Percentiles rank a stretch among this genome's conserved stretches.
These are phyloP conservation scores for Tremella mesenterica DNA, from an alignment of 768 basidiomycete species.

Conservation along the genomic window DNA sequence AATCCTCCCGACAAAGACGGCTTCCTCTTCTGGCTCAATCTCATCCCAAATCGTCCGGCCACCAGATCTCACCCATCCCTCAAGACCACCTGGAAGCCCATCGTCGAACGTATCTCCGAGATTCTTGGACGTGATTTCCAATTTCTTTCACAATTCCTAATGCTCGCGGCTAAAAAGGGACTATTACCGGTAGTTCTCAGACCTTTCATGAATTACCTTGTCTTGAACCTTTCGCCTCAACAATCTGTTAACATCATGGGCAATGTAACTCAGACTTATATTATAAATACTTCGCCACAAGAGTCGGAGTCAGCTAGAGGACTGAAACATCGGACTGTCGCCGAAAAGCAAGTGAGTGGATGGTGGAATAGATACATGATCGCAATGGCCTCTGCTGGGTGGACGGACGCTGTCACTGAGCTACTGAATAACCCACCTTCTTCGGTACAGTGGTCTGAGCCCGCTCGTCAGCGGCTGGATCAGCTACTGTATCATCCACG, in stretches of 20 bases:
- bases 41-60: conserved; percentile 33
- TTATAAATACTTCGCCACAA: conserved; percentile 11
- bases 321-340: conserved; percentile 7
- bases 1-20: conserved; percentile 2
- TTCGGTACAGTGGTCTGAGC: conserved; percentile 8
- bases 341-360: conserved; percentile 4
- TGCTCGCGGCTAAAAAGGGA: conserved; percentile 21
- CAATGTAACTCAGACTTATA: conserved; percentile 5
- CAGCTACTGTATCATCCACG: too few species aligned
- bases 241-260: conserved; percentile 7
- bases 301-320: conserved; percentile 7
- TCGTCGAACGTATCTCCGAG: conserved; percentile 5
- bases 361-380: conserved; percentile 20
- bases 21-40: conserved; percentile 27
- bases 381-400: conserved; percentile 17
- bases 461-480: too few species aligned
- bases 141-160: conserved; percentile 14
- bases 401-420: conserved; percentile 9
- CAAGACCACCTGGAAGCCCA: conserved; percentile 20
- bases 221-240: conserved; percentile 3
- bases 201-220: conserved; percentile 17
- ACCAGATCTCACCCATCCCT: conserved; percentile 13
- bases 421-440: conserved; percentile 7
- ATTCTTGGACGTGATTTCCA: conserved; percentile 6
- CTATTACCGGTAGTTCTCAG: conserved; percentile 18